These are phyloP conservation scores for Mallotus nudiflorus DNA, from an alignment of 345 rosid species.

Conservation along the genomic window DNA sequence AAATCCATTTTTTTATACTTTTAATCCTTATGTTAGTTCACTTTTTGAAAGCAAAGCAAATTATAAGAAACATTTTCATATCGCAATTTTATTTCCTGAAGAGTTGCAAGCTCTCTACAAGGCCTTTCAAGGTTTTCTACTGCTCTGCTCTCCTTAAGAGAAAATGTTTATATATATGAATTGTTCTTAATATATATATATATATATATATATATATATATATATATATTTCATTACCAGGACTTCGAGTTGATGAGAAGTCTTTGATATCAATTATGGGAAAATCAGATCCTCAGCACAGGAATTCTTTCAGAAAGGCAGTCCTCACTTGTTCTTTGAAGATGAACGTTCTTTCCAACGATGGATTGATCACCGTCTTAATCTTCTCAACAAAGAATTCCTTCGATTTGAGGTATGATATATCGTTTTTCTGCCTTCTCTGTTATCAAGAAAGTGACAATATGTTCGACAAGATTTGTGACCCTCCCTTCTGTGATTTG, in stretches of 20 bases:
- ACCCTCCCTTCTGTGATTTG: too few relatives aligned
- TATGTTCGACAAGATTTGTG: too few relatives aligned
- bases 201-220: too few relatives aligned
- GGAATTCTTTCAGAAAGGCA: constrained; percentile 50
- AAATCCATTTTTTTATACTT: too few relatives aligned
- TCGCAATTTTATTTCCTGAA: constrained; percentile 19
- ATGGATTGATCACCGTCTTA: constrained; percentile 54
- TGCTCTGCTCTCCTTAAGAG: neutral
- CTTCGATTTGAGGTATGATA: constrained; percentile 66
- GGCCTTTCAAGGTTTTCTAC: constrained; percentile 68
- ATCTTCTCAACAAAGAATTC: constrained; percentile 70
- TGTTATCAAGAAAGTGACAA: too few relatives aligned
- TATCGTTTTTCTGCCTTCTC: neutral
- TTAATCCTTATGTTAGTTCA: too few relatives aligned
- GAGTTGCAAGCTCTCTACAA: constrained; percentile 48
- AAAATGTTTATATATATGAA: neutral
- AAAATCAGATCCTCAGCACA: constrained; percentile 55
- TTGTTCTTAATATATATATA: too few relatives aligned
- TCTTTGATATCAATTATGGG: constrained; percentile 55
- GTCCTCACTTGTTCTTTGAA: constrained; percentile 53
- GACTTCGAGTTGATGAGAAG: constrained; percentile 84
- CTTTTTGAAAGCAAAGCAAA: too few relatives aligned
- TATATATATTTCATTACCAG: constrained; percentile 21
- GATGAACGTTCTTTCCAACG: constrained; percentile 79
- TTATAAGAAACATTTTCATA: too few relatives aligned